Base-by-base conservation (phyloP, 768 basidiomycete species). In the Trametes punicea region DNA sequence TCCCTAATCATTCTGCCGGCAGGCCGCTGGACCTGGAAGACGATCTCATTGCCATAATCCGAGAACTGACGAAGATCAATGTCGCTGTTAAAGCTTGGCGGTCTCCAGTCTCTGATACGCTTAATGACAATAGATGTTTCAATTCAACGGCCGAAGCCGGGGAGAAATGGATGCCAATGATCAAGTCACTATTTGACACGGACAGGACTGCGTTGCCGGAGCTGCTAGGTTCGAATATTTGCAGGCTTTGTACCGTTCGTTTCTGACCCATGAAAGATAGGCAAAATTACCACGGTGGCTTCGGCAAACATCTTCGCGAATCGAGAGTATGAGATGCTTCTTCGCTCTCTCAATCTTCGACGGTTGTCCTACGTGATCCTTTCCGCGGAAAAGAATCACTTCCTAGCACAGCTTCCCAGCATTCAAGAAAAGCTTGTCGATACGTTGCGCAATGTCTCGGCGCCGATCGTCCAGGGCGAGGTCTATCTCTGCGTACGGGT, bases 361-460 rank as follows among this genome's bases (percentile, higher is more conserved):
- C 79, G 96, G 29, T 74, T 98, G 36, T 92, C 94, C 4, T 92
- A 90, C 66, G 81, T 89, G 29, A 69, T 99, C n/a, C 84, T 93
- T 52, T 75, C 88, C 1, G 92, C 87, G 13, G 93, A 94, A 62
- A 90, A 89, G 72, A 96, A 99, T 66, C 87, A 92, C 49, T 97
- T 91, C 73, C 71, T 98, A 46, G 85, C 84, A 0, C 90, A 93
- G 58, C 76, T 99, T 30, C 97, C 97, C 15, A 82, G 83, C 26
- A 91, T 99, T n/a, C 94, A 98, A 69, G 97, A 98, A 73, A 97
- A 90, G 72, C 77, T 99, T 13, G 97, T 97, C 9, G 97, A 99
- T 60, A 85, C 94, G 2, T 73, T 98, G 44, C 84, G 90, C 30
- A 90, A 84, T 62, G 81, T 84, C 15, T 75, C 88, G 1, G 83